These are phyloP conservation scores for Chlorella sp. DNA, from an alignment of 139 green algal species.

Conservation along the genomic window DNA sequence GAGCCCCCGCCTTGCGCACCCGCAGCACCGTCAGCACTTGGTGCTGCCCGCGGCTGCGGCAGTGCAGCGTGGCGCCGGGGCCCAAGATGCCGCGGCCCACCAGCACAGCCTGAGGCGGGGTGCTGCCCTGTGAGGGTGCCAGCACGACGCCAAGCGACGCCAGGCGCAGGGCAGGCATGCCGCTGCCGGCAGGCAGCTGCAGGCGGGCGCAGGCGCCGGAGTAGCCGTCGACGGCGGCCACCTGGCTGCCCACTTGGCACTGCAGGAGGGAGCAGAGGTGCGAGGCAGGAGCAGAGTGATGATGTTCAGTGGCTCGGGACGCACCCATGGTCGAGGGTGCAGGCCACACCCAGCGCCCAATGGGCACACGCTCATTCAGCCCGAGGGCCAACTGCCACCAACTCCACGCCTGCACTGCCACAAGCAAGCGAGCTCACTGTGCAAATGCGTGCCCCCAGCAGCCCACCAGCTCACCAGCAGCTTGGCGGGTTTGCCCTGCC, in stretches of 20 bases:
- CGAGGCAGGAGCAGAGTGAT: no score
- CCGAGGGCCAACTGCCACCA: neutral
- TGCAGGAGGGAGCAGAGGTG: neutral
- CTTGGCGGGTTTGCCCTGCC: neutral
- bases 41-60: neutral
- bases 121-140: neutral
- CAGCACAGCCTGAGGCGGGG: neutral
- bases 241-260: neutral
- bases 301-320: no score
- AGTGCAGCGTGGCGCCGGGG: neutral
- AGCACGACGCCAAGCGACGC: neutral
- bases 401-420: neutral
- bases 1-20: no score
- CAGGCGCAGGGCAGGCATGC: neutral
- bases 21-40: neutral
- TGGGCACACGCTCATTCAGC: neutral
- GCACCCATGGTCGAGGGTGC: no score
- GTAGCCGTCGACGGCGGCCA: neutral
- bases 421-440: neutral
- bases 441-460: neutral
- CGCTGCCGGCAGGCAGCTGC: neutral
- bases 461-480: neutral
- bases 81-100: neutral
- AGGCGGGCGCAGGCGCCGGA: neutral
- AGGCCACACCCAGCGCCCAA: neutral